Evolutionary conservation across 2,329 filamentous ascomycete genomes (phyloP).

Genomic region (Thielaviopsis populi): DNA sequence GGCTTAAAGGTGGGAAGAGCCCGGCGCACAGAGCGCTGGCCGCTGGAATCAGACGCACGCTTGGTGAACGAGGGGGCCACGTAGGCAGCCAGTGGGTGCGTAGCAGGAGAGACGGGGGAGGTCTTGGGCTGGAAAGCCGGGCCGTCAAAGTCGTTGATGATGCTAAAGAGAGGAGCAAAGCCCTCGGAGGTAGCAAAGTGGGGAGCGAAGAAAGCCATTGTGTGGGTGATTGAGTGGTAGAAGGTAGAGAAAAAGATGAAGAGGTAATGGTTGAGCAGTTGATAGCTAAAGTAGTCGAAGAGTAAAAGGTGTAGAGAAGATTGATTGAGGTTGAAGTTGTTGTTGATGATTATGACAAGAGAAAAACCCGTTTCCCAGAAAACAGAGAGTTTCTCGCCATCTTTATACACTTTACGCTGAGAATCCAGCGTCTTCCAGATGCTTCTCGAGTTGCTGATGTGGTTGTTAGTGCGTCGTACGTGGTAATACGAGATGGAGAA

Average conservation of each 20-base stretch:
- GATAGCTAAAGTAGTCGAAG: slow-evolving; percentile 2
- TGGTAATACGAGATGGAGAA: background rate
- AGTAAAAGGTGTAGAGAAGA: background rate
- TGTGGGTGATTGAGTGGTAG: slow-evolving; percentile 24
- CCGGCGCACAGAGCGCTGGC: slow-evolving; percentile 15
- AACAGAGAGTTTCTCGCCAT: background rate
- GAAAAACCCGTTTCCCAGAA: background rate
- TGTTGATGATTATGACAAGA: slow-evolving; percentile 8
- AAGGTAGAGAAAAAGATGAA: background rate
- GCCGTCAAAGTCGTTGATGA: slow-evolving; percentile 46
- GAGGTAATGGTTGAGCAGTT: background rate
- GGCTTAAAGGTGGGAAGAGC: slow-evolving; percentile 48
- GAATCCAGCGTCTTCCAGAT: slow-evolving; percentile 11
- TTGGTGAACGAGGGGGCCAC: background rate
- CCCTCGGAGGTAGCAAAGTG: slow-evolving; percentile 35
- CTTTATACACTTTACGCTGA: slow-evolving; percentile 3
- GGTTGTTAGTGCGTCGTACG: background rate
- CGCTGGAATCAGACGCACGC: background rate
- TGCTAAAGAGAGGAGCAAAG: slow-evolving; percentile 47
- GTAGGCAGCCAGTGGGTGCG: background rate
- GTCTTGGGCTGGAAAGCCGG: slow-evolving; percentile 31
- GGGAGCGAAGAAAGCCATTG: slow-evolving; percentile 47
- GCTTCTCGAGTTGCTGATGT: background rate
- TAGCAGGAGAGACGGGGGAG: background rate
- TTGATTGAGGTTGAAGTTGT: slow-evolving; percentile 1